phyloP scores from a whole-genome alignment of 2,329 filamentous ascomycete genomes.

The Neonectria hederae region DNA sequence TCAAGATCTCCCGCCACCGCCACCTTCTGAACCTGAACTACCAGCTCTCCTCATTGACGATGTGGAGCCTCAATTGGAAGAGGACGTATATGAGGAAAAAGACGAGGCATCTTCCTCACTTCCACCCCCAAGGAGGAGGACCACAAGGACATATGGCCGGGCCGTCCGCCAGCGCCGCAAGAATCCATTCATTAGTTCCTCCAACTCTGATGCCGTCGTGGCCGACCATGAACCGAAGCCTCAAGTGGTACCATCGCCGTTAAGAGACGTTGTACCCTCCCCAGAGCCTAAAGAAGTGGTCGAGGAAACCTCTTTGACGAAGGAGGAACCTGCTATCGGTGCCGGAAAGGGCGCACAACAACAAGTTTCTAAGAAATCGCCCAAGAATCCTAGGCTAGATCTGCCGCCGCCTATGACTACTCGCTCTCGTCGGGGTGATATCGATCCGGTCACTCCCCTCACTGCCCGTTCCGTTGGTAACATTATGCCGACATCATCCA shows the following conservation, averaged over 20 bases:
- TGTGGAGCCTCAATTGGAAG: constrained; percentile 11
- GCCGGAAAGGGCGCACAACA: background rate
- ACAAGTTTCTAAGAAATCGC: constrained; percentile 23
- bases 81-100: constrained; percentile 14
- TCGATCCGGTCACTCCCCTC: constrained; percentile 37
- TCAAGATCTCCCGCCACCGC: constrained; percentile 24
- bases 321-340: constrained; percentile 2
- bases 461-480: constrained; percentile 24
- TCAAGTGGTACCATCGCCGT: constrained; percentile 26
- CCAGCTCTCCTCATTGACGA: constrained; percentile 43
- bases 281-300: constrained; percentile 24
- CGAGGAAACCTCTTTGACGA: background rate
- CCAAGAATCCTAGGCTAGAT: constrained; percentile 25
- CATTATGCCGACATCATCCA: constrained; percentile 46
- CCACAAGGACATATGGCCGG: constrained; percentile 37
- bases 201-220: constrained; percentile 38
- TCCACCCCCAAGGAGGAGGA: constrained; percentile 35
- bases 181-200: constrained; percentile 45
- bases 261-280: constrained; percentile 14
- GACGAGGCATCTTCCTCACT: constrained; percentile 44
- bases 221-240: constrained; percentile 24
- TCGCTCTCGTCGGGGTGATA: constrained; percentile 35
- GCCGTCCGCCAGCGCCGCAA: constrained; percentile 29
- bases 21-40: constrained; percentile 48
- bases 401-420: constrained; percentile 40